These are phyloP conservation scores for Aspergillus sp. DNA, from an alignment of 2,329 filamentous ascomycete species.

Conservation along the genomic window DNA sequence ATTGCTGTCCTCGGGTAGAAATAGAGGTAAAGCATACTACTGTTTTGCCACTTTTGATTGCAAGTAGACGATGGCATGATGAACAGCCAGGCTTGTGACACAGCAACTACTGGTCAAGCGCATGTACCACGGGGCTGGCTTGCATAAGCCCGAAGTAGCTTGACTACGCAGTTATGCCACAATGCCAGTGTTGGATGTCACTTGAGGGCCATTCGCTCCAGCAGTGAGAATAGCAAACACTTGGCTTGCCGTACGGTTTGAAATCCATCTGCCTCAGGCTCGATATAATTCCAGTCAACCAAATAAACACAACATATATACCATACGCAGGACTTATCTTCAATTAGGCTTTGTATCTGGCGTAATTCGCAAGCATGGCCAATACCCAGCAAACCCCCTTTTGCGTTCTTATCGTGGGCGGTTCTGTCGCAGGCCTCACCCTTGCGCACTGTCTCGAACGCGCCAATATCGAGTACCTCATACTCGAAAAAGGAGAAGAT, in stretches of 20 bases:
- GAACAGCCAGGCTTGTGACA: neutral
- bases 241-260: too few relatives aligned
- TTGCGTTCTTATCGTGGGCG: slow-evolving; percentile 52
- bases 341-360: neutral
- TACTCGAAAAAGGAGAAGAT: slow-evolving; percentile 37
- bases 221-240: too few relatives aligned
- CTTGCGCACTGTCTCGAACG: slow-evolving; percentile 51
- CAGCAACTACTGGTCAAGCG: neutral
- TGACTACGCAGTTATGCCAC: neutral
- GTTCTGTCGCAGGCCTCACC: slow-evolving; percentile 51
- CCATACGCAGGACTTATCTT: neutral
- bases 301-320: neutral
- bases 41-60: neutral
- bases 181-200: neutral
- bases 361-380: neutral
- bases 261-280: too few relatives aligned
- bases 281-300: neutral
- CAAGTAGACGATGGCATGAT: neutral
- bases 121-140: neutral
- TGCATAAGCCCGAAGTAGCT: neutral
- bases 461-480: slow-evolving; percentile 49
- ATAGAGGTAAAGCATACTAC: neutral
- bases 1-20: neutral
- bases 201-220: too few relatives aligned
- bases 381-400: neutral